Conservation (phyloP, 164 flowering plant genomes). For the Taxillus chinensis region DNA sequence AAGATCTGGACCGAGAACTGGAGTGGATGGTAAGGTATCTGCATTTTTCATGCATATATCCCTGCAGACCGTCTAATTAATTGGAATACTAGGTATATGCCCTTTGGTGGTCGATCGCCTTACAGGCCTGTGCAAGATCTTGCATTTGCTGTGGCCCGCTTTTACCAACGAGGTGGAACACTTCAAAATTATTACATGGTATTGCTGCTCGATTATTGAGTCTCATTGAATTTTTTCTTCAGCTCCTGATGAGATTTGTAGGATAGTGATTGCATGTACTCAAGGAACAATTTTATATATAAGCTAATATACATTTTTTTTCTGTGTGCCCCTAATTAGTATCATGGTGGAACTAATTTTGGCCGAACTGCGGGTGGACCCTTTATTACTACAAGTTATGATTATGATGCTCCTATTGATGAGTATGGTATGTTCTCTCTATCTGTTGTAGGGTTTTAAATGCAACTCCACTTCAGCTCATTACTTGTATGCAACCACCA, state of each 20-base stretch:
- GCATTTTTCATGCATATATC: neutral
- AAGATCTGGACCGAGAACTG: constrained; percentile 61
- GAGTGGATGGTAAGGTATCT: constrained; percentile 39
- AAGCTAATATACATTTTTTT: neutral
- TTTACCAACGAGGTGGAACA: constrained; percentile 52
- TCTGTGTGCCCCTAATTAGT: constrained; percentile 20
- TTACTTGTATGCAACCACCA: too few relatives aligned
- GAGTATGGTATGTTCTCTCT: constrained; percentile 38
- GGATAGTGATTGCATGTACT: neutral
- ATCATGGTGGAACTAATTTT: constrained; percentile 63
- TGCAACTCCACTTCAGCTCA: too few relatives aligned
- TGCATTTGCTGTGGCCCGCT: constrained; percentile 64
- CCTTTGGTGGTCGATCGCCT: constrained; percentile 49
- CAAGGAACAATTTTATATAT: neutral
- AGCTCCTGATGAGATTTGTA: neutral
- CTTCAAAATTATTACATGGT: constrained; percentile 72
- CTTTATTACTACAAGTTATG: constrained; percentile 52
- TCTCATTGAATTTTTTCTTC: neutral
- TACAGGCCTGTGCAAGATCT: constrained; percentile 61
- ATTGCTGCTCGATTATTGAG: neutral
- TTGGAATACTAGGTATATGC: constrained; percentile 34
- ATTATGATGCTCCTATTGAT: constrained; percentile 64
- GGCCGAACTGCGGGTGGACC: constrained; percentile 70
- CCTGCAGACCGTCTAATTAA: neutral
- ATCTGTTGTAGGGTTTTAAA: neutral